Conservation (phyloP, 2,329 filamentous ascomycete genomes). For the Pyricularia sp. region DNA sequence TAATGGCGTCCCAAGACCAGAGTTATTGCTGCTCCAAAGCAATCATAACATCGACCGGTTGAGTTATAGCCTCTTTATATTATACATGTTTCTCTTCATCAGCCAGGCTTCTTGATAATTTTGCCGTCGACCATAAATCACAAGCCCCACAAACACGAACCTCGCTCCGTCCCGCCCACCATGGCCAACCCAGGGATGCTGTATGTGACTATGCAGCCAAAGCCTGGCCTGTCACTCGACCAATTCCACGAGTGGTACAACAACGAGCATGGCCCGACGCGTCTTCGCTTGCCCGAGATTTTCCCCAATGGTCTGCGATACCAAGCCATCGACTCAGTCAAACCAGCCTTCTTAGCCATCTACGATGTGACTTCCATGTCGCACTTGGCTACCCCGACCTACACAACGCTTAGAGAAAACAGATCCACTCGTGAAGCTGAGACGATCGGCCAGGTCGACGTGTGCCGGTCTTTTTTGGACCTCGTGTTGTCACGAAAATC, state of each 20-base stretch:
- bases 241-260: conserved; percentile 92
- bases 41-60: not conserved
- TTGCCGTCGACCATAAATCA: not conserved
- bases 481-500: conserved; percentile 43
- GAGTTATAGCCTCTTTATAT: not conserved
- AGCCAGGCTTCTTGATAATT: not conserved
- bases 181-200: conserved; percentile 48
- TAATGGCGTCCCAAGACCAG: not conserved
- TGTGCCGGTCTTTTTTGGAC: conserved; percentile 61
- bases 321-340: conserved; percentile 46
- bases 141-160: not conserved
- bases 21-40: not conserved
- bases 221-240: conserved; percentile 45
- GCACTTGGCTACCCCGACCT: conserved; percentile 55
- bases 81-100: not conserved
- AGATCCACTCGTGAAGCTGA: conserved; percentile 39
- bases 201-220: conserved; percentile 77
- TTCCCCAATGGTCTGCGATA: conserved; percentile 69
- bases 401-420: conserved; percentile 50
- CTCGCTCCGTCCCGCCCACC: not conserved
- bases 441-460: conserved; percentile 43
- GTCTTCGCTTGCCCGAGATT: conserved; percentile 63
- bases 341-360: conserved; percentile 61
- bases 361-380: conserved; percentile 73
- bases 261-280: conserved; percentile 77